Percentiles rank a stretch among this genome's conserved stretches.
These are phyloP conservation scores for Podaxis sp. DNA, from an alignment of 768 basidiomycete species.

Conservation along the genomic window DNA sequence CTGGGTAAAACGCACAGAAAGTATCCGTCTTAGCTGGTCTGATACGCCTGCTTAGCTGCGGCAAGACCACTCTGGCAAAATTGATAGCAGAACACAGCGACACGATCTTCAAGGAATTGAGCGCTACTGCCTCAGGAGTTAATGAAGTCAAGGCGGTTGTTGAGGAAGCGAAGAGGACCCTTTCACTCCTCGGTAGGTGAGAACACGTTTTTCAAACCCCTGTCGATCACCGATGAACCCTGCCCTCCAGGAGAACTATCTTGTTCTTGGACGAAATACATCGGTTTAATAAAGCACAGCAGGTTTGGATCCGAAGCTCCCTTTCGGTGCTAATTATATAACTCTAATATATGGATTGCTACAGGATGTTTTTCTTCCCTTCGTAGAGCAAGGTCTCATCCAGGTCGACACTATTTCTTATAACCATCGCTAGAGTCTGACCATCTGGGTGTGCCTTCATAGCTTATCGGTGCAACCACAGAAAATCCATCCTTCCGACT, in stretches of 20 bases:
- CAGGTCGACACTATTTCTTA: conserved; percentile 39
- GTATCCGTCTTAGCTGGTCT: neutral
- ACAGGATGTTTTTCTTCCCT: conserved; percentile 80
- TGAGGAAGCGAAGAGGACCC: conserved; percentile 69
- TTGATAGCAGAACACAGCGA: conserved; percentile 61
- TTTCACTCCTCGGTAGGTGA: conserved; percentile 66
- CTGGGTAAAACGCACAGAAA: conserved; percentile 44
- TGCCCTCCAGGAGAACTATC: conserved; percentile 58
- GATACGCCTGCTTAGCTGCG: conserved; percentile 42
- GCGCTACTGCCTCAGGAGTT: conserved; percentile 68
- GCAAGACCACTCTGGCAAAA: conserved; percentile 77
- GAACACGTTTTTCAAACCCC: conserved; percentile 12
- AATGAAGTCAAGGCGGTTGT: conserved; percentile 73
- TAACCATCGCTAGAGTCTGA: neutral
- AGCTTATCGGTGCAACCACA: conserved; percentile 83
- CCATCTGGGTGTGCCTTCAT: conserved; percentile 1
- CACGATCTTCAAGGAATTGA: conserved; percentile 72
- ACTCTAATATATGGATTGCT: conserved; percentile 11
- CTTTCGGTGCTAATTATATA: neutral
- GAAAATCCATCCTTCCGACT: conserved; percentile 89
- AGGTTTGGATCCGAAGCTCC: conserved; percentile 36
- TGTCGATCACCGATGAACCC: conserved; percentile 7
- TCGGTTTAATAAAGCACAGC: conserved; percentile 71
- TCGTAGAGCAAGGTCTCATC: conserved; percentile 74
- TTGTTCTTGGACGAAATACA: conserved; percentile 87